Conservation (phyloP, 192 early-diverging fungal genomes). For the Jimgerdemannia flammicorona region DNA sequence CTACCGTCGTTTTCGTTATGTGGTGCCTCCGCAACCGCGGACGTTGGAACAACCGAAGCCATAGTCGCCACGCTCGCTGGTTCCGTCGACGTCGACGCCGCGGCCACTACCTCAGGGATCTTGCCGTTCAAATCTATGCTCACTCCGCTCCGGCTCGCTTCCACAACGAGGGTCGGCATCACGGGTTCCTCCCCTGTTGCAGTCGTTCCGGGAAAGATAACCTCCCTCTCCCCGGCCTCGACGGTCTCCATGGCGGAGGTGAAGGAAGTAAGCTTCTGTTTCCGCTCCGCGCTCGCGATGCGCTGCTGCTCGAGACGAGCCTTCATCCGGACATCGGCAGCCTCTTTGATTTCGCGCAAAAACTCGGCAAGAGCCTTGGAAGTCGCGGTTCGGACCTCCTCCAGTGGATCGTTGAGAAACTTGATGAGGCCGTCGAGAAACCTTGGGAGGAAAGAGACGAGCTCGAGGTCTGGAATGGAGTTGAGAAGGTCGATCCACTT, state of each 20-base stretch:
- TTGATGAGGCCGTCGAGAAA: constrained; percentile 90
- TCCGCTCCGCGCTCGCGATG: neutral
- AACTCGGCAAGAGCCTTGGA: constrained; percentile 84
- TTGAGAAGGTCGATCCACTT: constrained; percentile 93
- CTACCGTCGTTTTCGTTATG: constrained; percentile 36
- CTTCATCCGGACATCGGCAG: constrained; percentile 24
- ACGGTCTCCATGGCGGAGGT: too few relatives aligned
- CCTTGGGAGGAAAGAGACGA: constrained; percentile 87
- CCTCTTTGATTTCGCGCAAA: constrained; percentile 81
- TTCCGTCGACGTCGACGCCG: neutral
- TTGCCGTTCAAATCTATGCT: neutral
- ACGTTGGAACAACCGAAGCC: neutral
- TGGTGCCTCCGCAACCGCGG: neutral
- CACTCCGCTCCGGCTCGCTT: neutral
- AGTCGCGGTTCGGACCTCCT: constrained; percentile 84
- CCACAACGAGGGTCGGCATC: neutral
- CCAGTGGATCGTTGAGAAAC: constrained; percentile 86
- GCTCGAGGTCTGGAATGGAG: constrained; percentile 90
- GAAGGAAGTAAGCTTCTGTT: too few relatives aligned
- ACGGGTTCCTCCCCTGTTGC: too few relatives aligned
- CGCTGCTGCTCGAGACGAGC: neutral
- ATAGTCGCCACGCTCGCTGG: neutral
- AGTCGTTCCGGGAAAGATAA: too few relatives aligned
- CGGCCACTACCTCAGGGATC: too few relatives aligned
- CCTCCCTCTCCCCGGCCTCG: too few relatives aligned